Evolutionary conservation across 768 basidiomycete genomes (phyloP).

Genomic region (Crepidotus variabilis): DNA sequence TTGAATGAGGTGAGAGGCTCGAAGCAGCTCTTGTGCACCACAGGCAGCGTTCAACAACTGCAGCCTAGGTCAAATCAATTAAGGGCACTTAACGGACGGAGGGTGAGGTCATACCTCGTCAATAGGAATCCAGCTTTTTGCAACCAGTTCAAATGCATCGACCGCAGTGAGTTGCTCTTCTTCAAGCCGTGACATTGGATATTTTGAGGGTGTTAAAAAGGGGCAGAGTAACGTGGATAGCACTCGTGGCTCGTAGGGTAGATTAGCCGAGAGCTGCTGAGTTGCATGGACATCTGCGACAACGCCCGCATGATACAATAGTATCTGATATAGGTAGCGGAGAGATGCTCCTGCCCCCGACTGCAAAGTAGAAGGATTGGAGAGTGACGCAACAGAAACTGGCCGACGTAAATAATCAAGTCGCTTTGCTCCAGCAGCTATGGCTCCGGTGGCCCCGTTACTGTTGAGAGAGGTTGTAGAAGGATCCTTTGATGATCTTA

Average conservation of each 20-base stretch:
- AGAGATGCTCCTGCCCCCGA: conserved; percentile 33
- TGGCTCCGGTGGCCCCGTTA: background rate
- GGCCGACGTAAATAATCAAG: conserved; percentile 38
- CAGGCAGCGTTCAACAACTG: conserved; percentile 53
- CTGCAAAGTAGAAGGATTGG: conserved; percentile 20
- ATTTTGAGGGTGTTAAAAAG: conserved; percentile 39
- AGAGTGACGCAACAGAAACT: conserved; percentile 30
- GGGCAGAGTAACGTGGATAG: conserved; percentile 56
- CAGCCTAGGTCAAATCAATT: conserved; percentile 24
- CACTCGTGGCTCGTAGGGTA: conserved; percentile 59
- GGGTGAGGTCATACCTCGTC: conserved; percentile 42
- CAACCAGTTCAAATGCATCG: conserved; percentile 57
- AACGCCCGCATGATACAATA: conserved; percentile 42
- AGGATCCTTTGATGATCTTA: conserved; percentile 15
- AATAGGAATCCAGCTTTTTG: conserved; percentile 52
- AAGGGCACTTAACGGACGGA: background rate
- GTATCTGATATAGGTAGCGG: conserved; percentile 38
- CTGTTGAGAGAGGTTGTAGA: background rate
- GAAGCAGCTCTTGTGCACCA: conserved; percentile 71
- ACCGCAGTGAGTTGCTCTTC: conserved; percentile 54
- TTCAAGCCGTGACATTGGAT: conserved; percentile 28
- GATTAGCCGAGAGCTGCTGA: conserved; percentile 20
- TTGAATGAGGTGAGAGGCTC: conserved; percentile 29
- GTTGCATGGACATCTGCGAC: conserved; percentile 13
- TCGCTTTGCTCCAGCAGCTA: conserved; percentile 16